These are phyloP conservation scores for Cladophialophora exuberans DNA, from an alignment of 2,329 filamentous ascomycete species.

Conservation along the genomic window DNA sequence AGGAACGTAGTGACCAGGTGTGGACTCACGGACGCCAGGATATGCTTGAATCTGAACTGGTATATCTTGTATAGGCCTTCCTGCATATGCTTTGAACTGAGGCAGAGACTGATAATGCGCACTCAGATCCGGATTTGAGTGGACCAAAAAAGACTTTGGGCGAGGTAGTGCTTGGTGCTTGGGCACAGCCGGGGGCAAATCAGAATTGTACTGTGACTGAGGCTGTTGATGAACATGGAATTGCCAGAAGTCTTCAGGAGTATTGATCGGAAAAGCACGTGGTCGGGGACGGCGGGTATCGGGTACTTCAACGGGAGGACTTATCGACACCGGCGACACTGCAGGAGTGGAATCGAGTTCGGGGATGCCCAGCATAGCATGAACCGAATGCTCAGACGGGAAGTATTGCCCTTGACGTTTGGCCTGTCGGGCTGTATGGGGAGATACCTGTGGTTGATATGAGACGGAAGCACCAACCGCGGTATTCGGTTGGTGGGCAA, in stretches of 20 bases:
- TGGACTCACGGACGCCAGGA: conserved; percentile 4
- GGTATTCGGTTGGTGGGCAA: background rate
- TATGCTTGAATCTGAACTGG: conserved; percentile 14
- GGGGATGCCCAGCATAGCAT: background rate
- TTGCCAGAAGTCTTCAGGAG: conserved; percentile 18
- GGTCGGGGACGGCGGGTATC: too few relatives aligned
- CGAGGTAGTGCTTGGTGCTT: too few relatives aligned
- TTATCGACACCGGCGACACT: too few relatives aligned
- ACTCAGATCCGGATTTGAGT: background rate
- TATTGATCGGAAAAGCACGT: conserved; percentile 9
- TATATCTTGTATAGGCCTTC: background rate
- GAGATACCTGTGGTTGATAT: background rate
- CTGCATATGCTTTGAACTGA: background rate
- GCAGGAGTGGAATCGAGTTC: background rate
- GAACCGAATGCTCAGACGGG: background rate
- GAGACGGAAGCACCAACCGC: background rate
- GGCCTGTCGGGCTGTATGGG: background rate
- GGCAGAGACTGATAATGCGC: background rate
- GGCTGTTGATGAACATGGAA: too few relatives aligned
- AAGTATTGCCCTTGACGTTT: background rate
- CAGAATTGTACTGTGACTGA: too few relatives aligned
- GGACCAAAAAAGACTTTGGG: background rate
- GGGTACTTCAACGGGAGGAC: background rate
- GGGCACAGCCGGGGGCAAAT: too few relatives aligned
- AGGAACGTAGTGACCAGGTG: conserved; percentile 15